These are phyloP conservation scores for Bruguiera gymnorhiza DNA, from an alignment of 345 rosid species.

Conservation along the genomic window DNA sequence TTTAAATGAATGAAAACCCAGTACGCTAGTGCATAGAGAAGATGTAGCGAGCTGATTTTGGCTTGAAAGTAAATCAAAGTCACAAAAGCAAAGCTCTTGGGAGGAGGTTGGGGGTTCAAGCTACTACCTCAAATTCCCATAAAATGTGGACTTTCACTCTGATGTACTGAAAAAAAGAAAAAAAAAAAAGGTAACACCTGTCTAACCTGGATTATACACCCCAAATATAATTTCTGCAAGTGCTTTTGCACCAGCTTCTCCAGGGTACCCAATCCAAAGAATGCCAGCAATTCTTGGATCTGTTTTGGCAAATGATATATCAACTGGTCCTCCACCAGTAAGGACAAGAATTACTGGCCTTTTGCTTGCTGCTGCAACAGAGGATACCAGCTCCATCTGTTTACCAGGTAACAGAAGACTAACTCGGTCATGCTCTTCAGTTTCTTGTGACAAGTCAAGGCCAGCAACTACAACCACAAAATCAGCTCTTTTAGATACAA, in stretches of 20 bases:
- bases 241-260: constrained; percentile 86
- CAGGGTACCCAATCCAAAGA: constrained; percentile 91
- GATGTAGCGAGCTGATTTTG: too few relatives aligned
- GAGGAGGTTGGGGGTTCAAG: too few relatives aligned
- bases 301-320: constrained; percentile 66
- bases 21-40: too few relatives aligned
- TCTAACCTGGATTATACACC: constrained; percentile 78
- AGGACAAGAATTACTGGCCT: constrained; percentile 79
- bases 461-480: constrained; percentile 69
- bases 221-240: constrained; percentile 81
- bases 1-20: too few relatives aligned
- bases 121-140: neutral
- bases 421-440: constrained; percentile 76
- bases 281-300: constrained; percentile 63
- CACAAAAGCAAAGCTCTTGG: too few relatives aligned
- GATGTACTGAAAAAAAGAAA: neutral
- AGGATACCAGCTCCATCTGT: constrained; percentile 63
- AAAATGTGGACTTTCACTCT: neutral
- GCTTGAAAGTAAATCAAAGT: too few relatives aligned
- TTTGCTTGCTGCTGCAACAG: constrained; percentile 58
- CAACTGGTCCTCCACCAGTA: constrained; percentile 93
- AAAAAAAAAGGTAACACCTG: neutral
- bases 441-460: constrained; percentile 80
- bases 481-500: constrained; percentile 53
- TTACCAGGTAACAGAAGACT: constrained; percentile 90